phyloP scores from a whole-genome alignment of 148 eudicot genomes.

The Simmondsia chinensis region DNA sequence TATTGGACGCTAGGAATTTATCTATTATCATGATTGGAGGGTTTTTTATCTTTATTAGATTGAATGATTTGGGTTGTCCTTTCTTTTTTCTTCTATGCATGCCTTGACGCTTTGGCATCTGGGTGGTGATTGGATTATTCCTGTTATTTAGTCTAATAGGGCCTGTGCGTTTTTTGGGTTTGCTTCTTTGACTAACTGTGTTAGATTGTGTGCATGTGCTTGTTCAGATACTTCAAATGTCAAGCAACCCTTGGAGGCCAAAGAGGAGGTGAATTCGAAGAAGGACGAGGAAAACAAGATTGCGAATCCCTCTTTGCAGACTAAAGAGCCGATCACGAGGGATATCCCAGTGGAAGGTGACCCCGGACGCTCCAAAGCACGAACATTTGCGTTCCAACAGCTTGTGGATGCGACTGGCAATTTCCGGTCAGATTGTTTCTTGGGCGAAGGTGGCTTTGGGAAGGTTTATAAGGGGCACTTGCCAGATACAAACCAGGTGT shows the following conservation, averaged over 20 bases:
- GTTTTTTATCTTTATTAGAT: too few species aligned
- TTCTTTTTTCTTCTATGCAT: too few species aligned
- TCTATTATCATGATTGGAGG: too few species aligned
- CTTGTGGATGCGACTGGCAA: slow-evolving; percentile 19
- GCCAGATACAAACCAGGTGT: slow-evolving; percentile 17
- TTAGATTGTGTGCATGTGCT: too few species aligned
- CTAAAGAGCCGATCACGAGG: not conserved
- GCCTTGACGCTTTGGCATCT: too few species aligned
- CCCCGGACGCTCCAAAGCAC: slow-evolving; percentile 10
- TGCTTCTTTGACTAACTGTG: too few species aligned
- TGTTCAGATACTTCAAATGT: too few species aligned
- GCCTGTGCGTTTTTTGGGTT: too few species aligned
- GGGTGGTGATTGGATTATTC: too few species aligned
- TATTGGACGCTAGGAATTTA: too few species aligned
- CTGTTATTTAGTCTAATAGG: too few species aligned
- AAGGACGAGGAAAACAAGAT: slow-evolving; percentile 1
- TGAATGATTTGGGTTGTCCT: too few species aligned
- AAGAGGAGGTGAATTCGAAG: not conserved
- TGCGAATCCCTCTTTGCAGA: not conserved
- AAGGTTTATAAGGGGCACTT: slow-evolving; percentile 31
- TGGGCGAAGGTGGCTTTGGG: slow-evolving; percentile 40
- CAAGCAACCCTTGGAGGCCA: not conserved
- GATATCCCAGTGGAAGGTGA: slow-evolving; percentile 4
- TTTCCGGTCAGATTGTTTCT: slow-evolving; percentile 20
- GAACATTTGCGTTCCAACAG: slow-evolving; percentile 17